Base-by-base conservation (phyloP, 1,284 basidiomycete species). In the Clitocybe nebularis region DNA sequence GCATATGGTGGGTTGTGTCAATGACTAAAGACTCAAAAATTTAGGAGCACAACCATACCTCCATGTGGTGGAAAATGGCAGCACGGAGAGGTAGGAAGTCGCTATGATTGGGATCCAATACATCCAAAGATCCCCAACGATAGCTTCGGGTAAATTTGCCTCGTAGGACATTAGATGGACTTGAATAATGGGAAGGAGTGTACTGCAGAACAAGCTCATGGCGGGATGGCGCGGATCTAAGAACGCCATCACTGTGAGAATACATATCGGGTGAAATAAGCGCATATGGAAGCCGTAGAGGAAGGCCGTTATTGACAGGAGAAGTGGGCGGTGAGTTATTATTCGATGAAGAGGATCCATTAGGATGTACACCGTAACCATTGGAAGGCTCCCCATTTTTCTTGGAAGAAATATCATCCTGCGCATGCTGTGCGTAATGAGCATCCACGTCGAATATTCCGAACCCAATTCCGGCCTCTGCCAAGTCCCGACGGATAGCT, bases 41-140 rank as follows among this genome's bases (percentile, higher is more conserved):
- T 47, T 52, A 44, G 46, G 48, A 38, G 52, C 45, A 30, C 44
- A 49, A 51, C 57, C 71, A 58, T 68, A 86, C 84, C 75, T 84
- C 77, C 84, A 87, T 88, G 61, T 87, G 84, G 61, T 85, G 81
- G 60, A 87, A 88, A 51, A 91, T 77, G 36, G 84, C 85, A 29
- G 71, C 70, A 46, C 86, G 79, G 44, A 91, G 73, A 36, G 78
- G 65, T 33, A 84, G 57, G 61, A 90, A 91, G 60, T 91, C 88
- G 56, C 81, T 83, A 57, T 91, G 89, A 40, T 61, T 74, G 25
- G 74, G 72, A 59, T 91, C 84, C 54, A 90, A 70, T 38, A 87
- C 81, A 60, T 91, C 85, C 53, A 90, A 68, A 48, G 66, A 74
- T 13, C 87, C 88, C 88, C 88, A 90, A 35, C 87, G 77, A 62